Evolutionary conservation across 257 asterid species (phyloP).

Genomic region (Scutellaria galericulata): DNA sequence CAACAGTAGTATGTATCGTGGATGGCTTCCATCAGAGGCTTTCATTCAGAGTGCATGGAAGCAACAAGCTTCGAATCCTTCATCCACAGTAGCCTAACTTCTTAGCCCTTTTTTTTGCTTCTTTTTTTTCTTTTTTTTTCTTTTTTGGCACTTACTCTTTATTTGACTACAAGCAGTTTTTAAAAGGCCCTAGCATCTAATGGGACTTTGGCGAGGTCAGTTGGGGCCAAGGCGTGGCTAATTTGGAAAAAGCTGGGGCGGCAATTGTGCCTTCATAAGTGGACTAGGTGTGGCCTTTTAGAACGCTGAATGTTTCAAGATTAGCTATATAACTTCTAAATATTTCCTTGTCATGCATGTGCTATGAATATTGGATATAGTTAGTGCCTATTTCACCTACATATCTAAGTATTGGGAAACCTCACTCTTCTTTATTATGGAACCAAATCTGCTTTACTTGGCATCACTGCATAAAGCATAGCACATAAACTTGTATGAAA

Average conservation of each 20-base stretch:
- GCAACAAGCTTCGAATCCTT: background rate
- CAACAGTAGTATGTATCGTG: background rate
- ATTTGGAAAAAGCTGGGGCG: too few species aligned
- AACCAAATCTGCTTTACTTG: constrained; percentile 25
- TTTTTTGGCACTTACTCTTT: too few species aligned
- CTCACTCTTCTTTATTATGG: background rate
- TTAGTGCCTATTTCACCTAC: background rate
- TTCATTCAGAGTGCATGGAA: too few species aligned
- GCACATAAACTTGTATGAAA: constrained; percentile 11
- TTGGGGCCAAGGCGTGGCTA: too few species aligned
- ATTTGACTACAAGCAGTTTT: too few species aligned
- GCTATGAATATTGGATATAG: constrained; percentile 18
- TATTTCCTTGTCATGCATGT: background rate
- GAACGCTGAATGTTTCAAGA: background rate
- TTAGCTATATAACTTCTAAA: background rate
- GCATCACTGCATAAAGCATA: constrained; percentile 5
- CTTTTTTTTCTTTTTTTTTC: too few species aligned
- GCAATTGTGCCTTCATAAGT: too few species aligned
- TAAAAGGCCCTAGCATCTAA: too few species aligned
- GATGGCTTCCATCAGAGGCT: background rate
- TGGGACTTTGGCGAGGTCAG: too few species aligned
- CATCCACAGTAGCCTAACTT: background rate
- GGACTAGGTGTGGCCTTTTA: too few species aligned
- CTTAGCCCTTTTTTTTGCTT: background rate
- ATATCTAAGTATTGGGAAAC: constrained; percentile 17